Evolutionary conservation across 225 moss, liverwort and hornwort genomes (phyloP).

Genomic region (Pleurozium schreberi): DNA sequence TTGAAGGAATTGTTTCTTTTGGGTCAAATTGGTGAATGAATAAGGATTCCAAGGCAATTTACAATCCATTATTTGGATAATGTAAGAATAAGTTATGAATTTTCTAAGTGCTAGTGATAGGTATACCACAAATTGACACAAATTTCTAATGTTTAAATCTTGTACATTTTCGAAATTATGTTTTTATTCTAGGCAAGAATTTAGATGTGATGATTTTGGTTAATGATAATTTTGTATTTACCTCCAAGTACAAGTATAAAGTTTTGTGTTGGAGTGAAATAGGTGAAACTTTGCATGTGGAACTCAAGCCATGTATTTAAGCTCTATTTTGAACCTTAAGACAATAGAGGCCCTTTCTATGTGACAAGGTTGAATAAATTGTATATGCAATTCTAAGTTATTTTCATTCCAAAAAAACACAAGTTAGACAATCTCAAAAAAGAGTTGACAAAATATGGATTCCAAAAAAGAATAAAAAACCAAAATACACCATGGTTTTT

Average conservation of each 20-base stretch:
- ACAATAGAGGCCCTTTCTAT: fast-evolving
- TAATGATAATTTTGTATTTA: neutral
- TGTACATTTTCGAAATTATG: neutral
- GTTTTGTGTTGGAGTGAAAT: neutral
- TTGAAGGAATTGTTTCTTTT: neutral
- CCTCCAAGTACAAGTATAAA: neutral
- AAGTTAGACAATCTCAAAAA: neutral
- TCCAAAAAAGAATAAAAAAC: neutral
- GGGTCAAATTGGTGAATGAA: neutral
- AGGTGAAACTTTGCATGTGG: neutral
- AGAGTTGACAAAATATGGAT: neutral
- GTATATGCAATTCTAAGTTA: neutral
- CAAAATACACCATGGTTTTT: neutral
- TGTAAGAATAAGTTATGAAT: neutral
- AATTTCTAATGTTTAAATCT: neutral
- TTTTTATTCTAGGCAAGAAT: neutral
- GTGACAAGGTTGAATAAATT: fast-evolving
- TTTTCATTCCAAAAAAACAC: neutral
- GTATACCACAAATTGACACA: neutral
- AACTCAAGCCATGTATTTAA: neutral
- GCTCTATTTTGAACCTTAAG: neutral
- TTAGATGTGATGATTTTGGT: neutral
- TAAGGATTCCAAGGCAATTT: neutral
- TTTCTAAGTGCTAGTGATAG: neutral
- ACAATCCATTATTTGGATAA: neutral